Conservation (phyloP, 1,139 yeast genomes). For the Wickerhamomyces sp. region DNA sequence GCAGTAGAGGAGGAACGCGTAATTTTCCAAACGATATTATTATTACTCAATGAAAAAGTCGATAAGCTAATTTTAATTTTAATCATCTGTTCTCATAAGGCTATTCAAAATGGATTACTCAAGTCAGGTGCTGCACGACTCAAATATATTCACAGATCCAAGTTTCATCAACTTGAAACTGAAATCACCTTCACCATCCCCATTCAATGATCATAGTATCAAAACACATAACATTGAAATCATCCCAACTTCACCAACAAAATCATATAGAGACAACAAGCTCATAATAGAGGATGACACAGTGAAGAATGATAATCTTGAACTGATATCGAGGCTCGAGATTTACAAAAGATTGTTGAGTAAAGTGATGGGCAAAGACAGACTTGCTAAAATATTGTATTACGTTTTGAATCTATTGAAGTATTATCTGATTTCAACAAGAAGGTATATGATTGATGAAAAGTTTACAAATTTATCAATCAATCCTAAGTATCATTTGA, state of each 20-base stretch:
- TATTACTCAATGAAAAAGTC: too few species aligned
- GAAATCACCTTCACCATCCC: constrained; percentile 14
- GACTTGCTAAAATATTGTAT: constrained; percentile 59
- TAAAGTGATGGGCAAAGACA: constrained; percentile 63
- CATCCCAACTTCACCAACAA: neutral
- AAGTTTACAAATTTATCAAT: constrained; percentile 19
- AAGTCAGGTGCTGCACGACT: constrained; percentile 2
- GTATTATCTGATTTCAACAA: constrained; percentile 41
- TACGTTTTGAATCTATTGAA: constrained; percentile 51
- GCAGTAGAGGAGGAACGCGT: too few species aligned
- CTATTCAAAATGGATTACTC: constrained; percentile 1
- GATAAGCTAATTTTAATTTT: too few species aligned
- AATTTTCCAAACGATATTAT: too few species aligned
- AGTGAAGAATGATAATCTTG: neutral
- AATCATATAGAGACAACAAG: neutral
- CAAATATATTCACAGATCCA: constrained; percentile 13
- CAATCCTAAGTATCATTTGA: constrained; percentile 17
- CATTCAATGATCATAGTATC: neutral
- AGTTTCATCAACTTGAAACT: constrained; percentile 10
- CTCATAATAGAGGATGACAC: neutral
- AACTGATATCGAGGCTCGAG: constrained; percentile 29
- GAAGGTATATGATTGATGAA: constrained; percentile 24
- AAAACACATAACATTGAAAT: neutral
- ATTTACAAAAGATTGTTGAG: constrained; percentile 48
- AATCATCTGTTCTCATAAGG: neutral